phyloP scores from a whole-genome alignment of 805 yeast genomes.

The Barnettozyma sp. region DNA sequence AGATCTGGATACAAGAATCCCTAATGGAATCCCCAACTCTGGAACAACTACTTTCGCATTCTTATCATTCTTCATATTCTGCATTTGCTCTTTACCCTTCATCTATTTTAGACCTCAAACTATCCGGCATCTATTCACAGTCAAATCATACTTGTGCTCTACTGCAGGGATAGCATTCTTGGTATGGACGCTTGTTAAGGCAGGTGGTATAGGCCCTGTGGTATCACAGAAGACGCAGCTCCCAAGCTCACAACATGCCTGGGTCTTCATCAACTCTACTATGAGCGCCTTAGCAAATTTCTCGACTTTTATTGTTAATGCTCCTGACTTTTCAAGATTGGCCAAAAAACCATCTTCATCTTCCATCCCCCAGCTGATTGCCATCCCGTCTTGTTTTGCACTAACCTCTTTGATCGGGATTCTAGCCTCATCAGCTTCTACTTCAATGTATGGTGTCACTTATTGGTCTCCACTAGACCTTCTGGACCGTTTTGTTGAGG shows the following conservation, averaged over 20 bases:
- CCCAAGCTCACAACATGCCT: constrained; percentile 55
- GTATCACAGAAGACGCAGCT: constrained; percentile 47
- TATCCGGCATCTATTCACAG: constrained; percentile 76
- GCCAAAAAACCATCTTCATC: constrained; percentile 52
- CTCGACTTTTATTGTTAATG: constrained; percentile 78
- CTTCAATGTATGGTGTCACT: constrained; percentile 26
- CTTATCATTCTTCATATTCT: constrained; percentile 71
- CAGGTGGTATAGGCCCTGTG: constrained; percentile 72
- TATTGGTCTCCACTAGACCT: constrained; percentile 32
- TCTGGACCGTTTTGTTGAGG: constrained; percentile 31
- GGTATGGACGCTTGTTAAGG: constrained; percentile 76
- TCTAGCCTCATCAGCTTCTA: constrained; percentile 73
- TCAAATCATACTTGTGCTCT: constrained; percentile 73
- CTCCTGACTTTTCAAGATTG: constrained; percentile 86
- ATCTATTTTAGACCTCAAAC: constrained; percentile 80
- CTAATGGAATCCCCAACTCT: constrained; percentile 48
- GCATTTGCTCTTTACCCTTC: constrained; percentile 73
- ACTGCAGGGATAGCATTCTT: constrained; percentile 77
- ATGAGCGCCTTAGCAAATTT: constrained; percentile 85
- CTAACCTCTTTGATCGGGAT: constrained; percentile 81
- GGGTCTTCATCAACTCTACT: constrained; percentile 74
- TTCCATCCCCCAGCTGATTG: constrained; percentile 48
- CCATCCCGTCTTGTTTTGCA: constrained; percentile 74
- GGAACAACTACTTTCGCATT: constrained; percentile 68
- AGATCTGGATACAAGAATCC: constrained; percentile 53